phyloP scores from a whole-genome alignment of 371 early-diverging fungal species.

The Zopfochytrium polystomum region DNA sequence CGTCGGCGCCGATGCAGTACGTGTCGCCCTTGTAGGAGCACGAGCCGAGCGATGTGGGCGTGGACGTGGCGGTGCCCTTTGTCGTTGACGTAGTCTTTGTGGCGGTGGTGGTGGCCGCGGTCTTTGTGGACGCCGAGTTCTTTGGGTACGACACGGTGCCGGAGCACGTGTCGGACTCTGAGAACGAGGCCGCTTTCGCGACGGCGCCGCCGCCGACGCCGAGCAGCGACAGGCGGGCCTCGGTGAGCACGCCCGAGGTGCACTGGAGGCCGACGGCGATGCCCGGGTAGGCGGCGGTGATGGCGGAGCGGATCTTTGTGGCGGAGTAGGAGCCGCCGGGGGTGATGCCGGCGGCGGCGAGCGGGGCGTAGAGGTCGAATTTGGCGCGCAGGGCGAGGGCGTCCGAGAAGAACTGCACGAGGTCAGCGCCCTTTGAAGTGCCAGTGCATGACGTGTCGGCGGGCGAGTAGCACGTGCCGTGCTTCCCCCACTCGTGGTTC shows the following conservation, averaged over 20 bases:
- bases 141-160: no score
- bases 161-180: no score
- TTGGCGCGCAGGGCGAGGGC: neutral
- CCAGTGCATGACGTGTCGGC: neutral
- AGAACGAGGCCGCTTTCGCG: no score
- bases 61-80: no score
- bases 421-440: neutral
- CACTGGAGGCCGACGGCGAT: neutral
- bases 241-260: neutral
- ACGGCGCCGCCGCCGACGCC: constrained; percentile 12
- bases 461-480: constrained; percentile 18
- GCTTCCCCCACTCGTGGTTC: constrained; percentile 24
- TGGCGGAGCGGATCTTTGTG: neutral
- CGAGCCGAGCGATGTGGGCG: no score
- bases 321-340: constrained; percentile 7
- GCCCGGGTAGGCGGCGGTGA: constrained; percentile 4
- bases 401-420: neutral
- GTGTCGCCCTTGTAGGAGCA: no score
- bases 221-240: constrained; percentile 4
- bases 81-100: no score
- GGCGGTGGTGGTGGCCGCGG: no score
- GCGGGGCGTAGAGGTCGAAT: constrained; percentile 2
- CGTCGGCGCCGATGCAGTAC: no score
- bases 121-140: no score
- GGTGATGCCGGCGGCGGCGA: constrained; percentile 6